Conservation (phyloP, 805 yeast species). For the Suhomyces sp. region DNA sequence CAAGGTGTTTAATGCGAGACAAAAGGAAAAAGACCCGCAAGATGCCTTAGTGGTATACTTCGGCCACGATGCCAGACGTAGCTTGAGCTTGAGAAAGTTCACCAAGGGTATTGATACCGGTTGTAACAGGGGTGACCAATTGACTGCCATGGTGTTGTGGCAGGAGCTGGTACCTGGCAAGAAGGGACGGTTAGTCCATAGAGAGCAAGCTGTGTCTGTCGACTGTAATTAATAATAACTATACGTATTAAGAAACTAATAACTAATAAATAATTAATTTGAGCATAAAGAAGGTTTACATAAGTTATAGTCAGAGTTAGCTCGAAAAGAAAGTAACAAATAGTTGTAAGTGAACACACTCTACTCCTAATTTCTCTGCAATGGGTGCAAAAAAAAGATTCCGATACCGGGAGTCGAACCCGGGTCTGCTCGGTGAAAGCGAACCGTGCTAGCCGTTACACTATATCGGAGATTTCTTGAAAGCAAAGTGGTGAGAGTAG, state of each 20-base stretch:
- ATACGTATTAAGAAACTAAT: no score
- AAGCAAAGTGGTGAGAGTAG: neutral
- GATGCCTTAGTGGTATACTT: slow-evolving; percentile 55
- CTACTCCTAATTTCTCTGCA: no score
- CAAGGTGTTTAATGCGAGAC: slow-evolving; percentile 50
- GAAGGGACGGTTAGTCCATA: slow-evolving; percentile 15
- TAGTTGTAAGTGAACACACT: no score
- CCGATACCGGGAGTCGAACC: slow-evolving; percentile 88
- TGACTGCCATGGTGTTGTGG: slow-evolving; percentile 61
- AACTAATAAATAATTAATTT: neutral
- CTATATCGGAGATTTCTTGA: slow-evolving; percentile 55
- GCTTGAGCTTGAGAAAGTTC: slow-evolving; percentile 61
- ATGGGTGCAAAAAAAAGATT: slow-evolving; percentile 24
- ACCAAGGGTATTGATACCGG: slow-evolving; percentile 81
- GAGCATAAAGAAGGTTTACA: no score
- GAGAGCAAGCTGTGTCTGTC: slow-evolving; percentile 19
- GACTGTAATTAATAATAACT: slow-evolving; percentile 9
- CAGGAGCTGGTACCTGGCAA: slow-evolving; percentile 5
- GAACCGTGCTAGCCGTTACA: slow-evolving; percentile 81
- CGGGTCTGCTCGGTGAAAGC: slow-evolving; percentile 82
- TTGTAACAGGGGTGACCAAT: slow-evolving; percentile 71
- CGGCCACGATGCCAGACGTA: slow-evolving; percentile 86
- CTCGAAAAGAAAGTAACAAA: no score
- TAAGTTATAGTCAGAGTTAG: no score
- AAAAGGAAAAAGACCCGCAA: slow-evolving; percentile 29